Evolutionary conservation across 805 yeast genomes (phyloP).

Genomic region (Wickerhamiella azymoides): DNA sequence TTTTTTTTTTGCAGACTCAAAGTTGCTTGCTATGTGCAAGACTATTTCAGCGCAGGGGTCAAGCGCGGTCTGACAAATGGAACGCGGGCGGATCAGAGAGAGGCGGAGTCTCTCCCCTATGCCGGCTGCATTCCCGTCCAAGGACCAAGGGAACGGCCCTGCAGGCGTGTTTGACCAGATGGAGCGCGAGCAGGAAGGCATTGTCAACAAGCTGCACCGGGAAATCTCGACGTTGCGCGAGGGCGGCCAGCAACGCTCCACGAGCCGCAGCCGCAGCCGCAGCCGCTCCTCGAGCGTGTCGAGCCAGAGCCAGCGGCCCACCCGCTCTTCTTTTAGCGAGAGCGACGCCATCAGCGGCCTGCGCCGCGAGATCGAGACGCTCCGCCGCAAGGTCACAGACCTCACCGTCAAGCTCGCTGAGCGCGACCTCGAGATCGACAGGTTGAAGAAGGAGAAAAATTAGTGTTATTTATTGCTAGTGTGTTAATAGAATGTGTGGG

Average conservation of each 20-base stretch:
- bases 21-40: too few relatives aligned
- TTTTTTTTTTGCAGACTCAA: too few relatives aligned
- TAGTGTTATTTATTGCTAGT: background rate
- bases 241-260: slow-evolving; percentile 11
- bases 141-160: background rate
- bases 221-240: slow-evolving; percentile 45
- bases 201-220: slow-evolving; percentile 49
- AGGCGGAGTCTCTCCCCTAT: background rate
- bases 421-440: slow-evolving; percentile 9
- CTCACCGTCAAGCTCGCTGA: slow-evolving; percentile 13
- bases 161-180: slow-evolving; percentile 26
- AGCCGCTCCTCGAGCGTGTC: slow-evolving; percentile 21
- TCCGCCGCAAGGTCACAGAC: slow-evolving; percentile 15
- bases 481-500: too few relatives aligned
- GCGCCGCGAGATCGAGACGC: slow-evolving; percentile 16
- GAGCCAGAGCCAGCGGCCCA: slow-evolving; percentile 17
- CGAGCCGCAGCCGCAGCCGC: slow-evolving; percentile 19
- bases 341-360: slow-evolving; percentile 9
- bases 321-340: slow-evolving; percentile 12
- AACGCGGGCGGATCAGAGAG: slow-evolving; percentile 4
- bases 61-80: background rate
- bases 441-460: background rate
- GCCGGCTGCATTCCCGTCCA: background rate
- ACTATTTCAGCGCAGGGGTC: too few relatives aligned
- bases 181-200: slow-evolving; percentile 68